Conservation (phyloP, 805 yeast species). For the Torulaspora microellipsoides region DNA sequence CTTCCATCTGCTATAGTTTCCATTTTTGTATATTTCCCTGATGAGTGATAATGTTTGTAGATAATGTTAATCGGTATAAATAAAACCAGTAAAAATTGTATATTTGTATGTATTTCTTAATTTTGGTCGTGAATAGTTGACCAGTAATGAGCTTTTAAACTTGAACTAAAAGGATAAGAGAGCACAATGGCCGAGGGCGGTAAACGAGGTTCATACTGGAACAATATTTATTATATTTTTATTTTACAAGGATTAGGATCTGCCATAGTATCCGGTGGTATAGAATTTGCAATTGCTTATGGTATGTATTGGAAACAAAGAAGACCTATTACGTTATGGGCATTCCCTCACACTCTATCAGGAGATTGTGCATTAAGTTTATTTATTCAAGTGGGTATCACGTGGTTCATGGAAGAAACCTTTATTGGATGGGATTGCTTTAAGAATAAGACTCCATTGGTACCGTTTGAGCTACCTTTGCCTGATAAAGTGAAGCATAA, state of each 20-base stretch:
- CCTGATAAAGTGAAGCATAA: conserved; percentile 5
- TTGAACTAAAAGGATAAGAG: neutral
- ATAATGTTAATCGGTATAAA: too few relatives aligned
- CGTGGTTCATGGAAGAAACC: conserved; percentile 23
- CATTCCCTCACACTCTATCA: conserved; percentile 27
- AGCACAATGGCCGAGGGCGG: neutral
- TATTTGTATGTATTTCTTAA: too few relatives aligned
- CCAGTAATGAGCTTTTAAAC: neutral
- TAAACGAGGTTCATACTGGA: conserved; percentile 7
- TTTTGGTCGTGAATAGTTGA: too few relatives aligned
- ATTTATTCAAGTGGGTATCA: conserved; percentile 22
- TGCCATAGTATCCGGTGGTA: conserved; percentile 26
- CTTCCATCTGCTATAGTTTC: too few relatives aligned
- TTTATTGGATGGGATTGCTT: conserved; percentile 23
- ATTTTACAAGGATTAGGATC: conserved; percentile 19
- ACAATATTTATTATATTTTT: conserved; percentile 8
- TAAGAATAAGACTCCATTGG: conserved; percentile 10
- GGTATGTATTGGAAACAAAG: conserved; percentile 22
- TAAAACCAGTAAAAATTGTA: too few relatives aligned
- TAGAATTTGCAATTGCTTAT: conserved; percentile 26
- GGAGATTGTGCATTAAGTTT: conserved; percentile 27
- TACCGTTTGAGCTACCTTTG: conserved; percentile 7
- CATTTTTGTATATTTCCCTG: too few relatives aligned
- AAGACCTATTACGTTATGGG: conserved; percentile 20
- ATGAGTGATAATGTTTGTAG: too few relatives aligned